Base-by-base conservation (phyloP, 176 grass and related monocot species). In the Avena sativa region DNA sequence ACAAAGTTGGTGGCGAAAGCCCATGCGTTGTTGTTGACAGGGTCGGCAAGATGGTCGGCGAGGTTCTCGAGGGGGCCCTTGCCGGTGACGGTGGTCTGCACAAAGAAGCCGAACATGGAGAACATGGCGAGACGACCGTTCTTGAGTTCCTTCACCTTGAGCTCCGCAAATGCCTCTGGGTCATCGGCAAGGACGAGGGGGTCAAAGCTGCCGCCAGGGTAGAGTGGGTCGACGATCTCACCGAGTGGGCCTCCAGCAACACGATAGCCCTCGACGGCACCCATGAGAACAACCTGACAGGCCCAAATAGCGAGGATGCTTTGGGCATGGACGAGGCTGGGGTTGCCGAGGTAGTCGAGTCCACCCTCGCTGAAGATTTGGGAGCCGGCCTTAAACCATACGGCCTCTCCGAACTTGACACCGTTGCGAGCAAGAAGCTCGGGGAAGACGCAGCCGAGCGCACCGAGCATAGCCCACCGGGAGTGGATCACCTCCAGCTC, bases 1-100 rank as follows among this genome's bases (percentile, higher is more conserved):
- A 90, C 95, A n/a, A 98, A 98, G 91, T 98, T 98, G 86, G 95
- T 98, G 91, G 95, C 95, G 46, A 90, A 98, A 16, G 95, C 70
- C 95, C 95, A 95, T 0, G 96, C 96, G 21, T 98, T 98, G 93
- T 98, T 98, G 93, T 94, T 98, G 9, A 98, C 93, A 2, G 96
- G 96, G 67, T 98, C 96, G 2, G 95, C 84, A 7, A 95, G 85
- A 84, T 98, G 96, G 83, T 98, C 96, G 2, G 93, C 93, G 30
- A 95, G 86, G 88, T 98, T 98, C 93, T 98, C 95, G 12, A 98
- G n/a, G 0, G 95, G 95, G 2, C 95, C 95, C 86, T 98, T 98
- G n/a, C 93, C 95, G 56, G 95, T 98, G 58, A 98, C 95, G 20
- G 95, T 95, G 80, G 95, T 91, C 86, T 95, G 95, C 16, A 98